Conservation (phyloP, 805 yeast species). For the Yamadazyma kitorensis region DNA sequence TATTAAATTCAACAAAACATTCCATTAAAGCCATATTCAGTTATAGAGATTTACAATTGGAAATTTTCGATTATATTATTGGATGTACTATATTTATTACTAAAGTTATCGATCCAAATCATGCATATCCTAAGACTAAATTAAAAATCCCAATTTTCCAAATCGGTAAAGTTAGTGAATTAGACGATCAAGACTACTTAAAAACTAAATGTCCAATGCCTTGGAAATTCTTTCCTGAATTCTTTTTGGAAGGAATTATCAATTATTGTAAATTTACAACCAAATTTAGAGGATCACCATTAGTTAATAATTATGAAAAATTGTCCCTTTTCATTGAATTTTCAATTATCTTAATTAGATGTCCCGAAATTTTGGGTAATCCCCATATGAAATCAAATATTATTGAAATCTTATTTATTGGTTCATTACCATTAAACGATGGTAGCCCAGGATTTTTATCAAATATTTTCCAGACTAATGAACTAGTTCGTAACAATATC, state of each 20-base stretch:
- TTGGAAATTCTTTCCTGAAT: slow-evolving; percentile 85
- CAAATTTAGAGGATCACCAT: slow-evolving; percentile 53
- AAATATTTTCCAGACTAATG: slow-evolving; percentile 60
- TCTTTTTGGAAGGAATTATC: slow-evolving; percentile 75
- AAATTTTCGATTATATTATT: slow-evolving; percentile 70
- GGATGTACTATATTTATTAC: slow-evolving; percentile 74
- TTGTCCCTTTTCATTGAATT: slow-evolving; percentile 63
- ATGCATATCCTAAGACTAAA: slow-evolving; percentile 53
- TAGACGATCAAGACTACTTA: slow-evolving; percentile 72
- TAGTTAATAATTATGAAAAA: slow-evolving; percentile 51
- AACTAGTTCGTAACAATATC: slow-evolving; percentile 60
- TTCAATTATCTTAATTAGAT: slow-evolving; percentile 70
- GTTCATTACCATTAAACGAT: slow-evolving; percentile 54
- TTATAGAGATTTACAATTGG: slow-evolving; percentile 56
- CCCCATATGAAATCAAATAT: slow-evolving; percentile 89
- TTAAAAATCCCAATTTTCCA: slow-evolving; percentile 55
- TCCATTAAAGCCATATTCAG: slow-evolving; percentile 63
- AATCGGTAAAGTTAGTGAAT: slow-evolving; percentile 58
- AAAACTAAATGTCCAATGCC: slow-evolving; percentile 67
- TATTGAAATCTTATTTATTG: slow-evolving; percentile 76
- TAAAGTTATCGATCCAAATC: slow-evolving; percentile 69
- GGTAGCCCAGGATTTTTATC: slow-evolving; percentile 76
- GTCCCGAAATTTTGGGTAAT: slow-evolving; percentile 82
- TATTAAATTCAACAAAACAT: slow-evolving; percentile 44
- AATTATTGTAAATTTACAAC: slow-evolving; percentile 65